These are phyloP conservation scores for Rhizopus arrhizus DNA, from an alignment of 371 early-diverging fungal species.

Conservation along the genomic window DNA sequence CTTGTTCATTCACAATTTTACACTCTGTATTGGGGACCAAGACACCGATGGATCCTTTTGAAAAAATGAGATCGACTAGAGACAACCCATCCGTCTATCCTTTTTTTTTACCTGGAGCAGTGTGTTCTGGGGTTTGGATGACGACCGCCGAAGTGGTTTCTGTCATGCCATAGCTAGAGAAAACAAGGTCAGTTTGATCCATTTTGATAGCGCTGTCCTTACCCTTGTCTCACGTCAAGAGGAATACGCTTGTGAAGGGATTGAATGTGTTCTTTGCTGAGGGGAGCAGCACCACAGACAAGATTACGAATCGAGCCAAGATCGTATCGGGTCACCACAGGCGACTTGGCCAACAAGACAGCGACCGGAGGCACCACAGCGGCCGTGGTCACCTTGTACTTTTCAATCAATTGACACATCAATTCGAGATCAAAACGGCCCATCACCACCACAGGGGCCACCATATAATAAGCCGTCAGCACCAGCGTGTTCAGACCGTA, in stretches of 20 bases:
- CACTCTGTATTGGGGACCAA: slow-evolving; percentile 72
- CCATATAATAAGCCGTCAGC: slow-evolving; percentile 36
- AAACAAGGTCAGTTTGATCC: background rate
- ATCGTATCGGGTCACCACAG: slow-evolving; percentile 70
- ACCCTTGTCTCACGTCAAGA: slow-evolving; percentile 67
- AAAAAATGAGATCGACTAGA: background rate
- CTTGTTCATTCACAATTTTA: slow-evolving; percentile 65
- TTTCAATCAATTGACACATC: slow-evolving; percentile 61
- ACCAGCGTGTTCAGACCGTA: slow-evolving; percentile 64
- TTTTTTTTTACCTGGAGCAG: slow-evolving; percentile 24
- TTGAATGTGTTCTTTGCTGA: slow-evolving; percentile 62
- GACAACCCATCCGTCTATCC: background rate
- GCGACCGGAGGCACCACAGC: slow-evolving; percentile 82
- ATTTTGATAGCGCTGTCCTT: slow-evolving; percentile 3
- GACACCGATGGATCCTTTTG: slow-evolving; percentile 67
- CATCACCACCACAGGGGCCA: slow-evolving; percentile 56
- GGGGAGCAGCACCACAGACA: slow-evolving; percentile 83
- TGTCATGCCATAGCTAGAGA: slow-evolving; percentile 67
- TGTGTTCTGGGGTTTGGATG: slow-evolving; percentile 27
- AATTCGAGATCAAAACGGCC: slow-evolving; percentile 64
- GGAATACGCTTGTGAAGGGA: slow-evolving; percentile 56
- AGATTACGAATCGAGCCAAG: slow-evolving; percentile 63
- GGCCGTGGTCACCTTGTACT: slow-evolving; percentile 64
- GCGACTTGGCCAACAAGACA: slow-evolving; percentile 65
- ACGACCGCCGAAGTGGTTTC: slow-evolving; percentile 66